phyloP scores from a whole-genome alignment of 169 alveolate species.

The Prorocentrum cordatum region DNA sequence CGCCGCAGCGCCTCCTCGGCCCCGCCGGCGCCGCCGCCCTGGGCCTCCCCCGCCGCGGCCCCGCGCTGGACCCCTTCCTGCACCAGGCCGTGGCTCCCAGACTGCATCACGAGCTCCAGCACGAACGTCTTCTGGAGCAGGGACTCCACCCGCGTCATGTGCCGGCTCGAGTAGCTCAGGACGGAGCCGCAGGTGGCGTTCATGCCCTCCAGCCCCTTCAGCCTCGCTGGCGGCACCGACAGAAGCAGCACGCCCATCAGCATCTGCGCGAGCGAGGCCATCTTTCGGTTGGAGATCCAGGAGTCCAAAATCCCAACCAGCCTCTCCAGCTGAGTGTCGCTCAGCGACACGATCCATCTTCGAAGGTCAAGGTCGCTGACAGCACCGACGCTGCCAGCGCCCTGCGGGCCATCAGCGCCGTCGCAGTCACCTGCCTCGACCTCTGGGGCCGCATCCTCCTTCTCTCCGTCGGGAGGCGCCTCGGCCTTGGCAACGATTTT shows the following conservation, averaged over 20 bases:
- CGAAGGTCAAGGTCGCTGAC: not conserved
- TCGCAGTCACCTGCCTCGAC: no score
- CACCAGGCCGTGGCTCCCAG: constrained; percentile 39
- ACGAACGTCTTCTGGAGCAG: constrained; percentile 56
- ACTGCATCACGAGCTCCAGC: constrained; percentile 23
- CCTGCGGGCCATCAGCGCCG: no score
- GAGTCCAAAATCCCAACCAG: constrained; percentile 27
- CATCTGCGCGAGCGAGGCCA: constrained; percentile 16
- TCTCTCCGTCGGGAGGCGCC: no score
- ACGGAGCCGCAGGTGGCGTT: constrained; percentile 41
- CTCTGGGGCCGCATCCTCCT: no score
- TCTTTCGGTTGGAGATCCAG: constrained; percentile 38
- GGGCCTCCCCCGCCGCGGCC: no score
- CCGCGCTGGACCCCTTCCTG: no score
- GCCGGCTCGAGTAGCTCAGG: constrained; percentile 35
- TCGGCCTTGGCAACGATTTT: not conserved
- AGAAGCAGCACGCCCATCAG: not conserved
- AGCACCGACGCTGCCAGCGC: no score
- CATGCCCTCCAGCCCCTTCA: not conserved
- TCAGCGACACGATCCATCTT: not conserved
- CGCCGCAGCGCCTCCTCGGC: constrained; percentile 60
- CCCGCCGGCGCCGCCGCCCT: no score
- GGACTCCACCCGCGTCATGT: constrained; percentile 52
- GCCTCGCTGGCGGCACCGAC: not conserved
- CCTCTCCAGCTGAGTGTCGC: not conserved